Evolutionary conservation across 495 filamentous ascomycete species (phyloP).

Genomic region (Hypomontagnella monticulosa): DNA sequence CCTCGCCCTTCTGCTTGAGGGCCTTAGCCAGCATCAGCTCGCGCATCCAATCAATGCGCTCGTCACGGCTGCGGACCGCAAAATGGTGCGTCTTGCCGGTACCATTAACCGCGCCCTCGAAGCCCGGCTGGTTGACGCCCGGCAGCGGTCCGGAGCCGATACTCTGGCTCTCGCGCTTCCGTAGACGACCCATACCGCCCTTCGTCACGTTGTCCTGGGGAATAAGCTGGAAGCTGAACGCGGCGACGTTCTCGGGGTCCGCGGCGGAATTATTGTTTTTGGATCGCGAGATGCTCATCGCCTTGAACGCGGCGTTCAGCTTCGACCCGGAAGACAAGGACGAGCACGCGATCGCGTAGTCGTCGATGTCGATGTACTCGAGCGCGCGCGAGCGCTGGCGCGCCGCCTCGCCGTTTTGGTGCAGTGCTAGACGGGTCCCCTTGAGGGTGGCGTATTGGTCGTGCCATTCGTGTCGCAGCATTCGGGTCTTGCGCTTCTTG

Average conservation of each 20-base stretch:
- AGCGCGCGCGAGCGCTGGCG: constrained; percentile 64
- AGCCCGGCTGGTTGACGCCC: background rate
- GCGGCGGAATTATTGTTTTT: constrained; percentile 56
- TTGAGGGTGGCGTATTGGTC: constrained; percentile 86
- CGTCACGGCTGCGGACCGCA: constrained; percentile 83
- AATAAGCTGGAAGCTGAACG: constrained; percentile 92
- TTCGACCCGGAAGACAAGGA: constrained; percentile 76
- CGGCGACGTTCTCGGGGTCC: constrained; percentile 61
- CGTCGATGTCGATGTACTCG: constrained; percentile 91
- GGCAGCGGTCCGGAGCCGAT: constrained; percentile 25
- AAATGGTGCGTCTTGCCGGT: constrained; percentile 93
- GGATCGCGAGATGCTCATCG: constrained; percentile 72
- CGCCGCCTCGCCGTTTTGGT: constrained; percentile 68
- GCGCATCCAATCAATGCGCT: constrained; percentile 97
- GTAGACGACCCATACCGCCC: constrained; percentile 51
- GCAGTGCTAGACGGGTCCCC: constrained; percentile 86
- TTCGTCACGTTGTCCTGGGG: constrained; percentile 66
- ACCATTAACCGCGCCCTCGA: constrained; percentile 56
- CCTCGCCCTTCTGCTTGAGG: constrained; percentile 80
- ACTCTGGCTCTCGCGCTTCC: constrained; percentile 57
- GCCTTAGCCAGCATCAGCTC: constrained; percentile 97
- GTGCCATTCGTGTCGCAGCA: constrained; percentile 94
- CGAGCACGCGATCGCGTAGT: constrained; percentile 93
- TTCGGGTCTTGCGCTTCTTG: constrained; percentile 91
- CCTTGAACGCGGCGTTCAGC: constrained; percentile 87